phyloP scores from a whole-genome alignment of 495 filamentous ascomycete species.

The Hypoxylon perforatum region DNA sequence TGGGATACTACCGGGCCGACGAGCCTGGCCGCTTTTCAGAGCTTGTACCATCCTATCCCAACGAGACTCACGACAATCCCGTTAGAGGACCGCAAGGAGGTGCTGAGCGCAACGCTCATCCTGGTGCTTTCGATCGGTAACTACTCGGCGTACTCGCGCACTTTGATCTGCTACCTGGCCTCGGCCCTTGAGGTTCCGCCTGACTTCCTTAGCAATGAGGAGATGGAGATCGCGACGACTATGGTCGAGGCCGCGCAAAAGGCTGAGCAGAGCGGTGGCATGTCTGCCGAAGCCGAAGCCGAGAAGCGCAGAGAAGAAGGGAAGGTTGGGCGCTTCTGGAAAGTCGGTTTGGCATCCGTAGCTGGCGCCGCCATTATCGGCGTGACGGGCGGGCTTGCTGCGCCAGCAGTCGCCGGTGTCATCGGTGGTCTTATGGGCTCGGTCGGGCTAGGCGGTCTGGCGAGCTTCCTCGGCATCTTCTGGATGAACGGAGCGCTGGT shows the following conservation, averaged over 20 bases:
- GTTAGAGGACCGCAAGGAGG: constrained; percentile 56
- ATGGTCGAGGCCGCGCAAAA: constrained; percentile 65
- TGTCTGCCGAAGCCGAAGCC: constrained; percentile 76
- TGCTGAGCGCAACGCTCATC: constrained; percentile 71
- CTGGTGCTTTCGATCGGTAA: constrained; percentile 76
- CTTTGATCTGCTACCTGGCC: constrained; percentile 71
- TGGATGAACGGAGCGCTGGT: constrained; percentile 85
- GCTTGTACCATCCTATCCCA: constrained; percentile 58
- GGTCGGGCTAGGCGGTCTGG: constrained; percentile 83
- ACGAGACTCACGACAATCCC: constrained; percentile 54
- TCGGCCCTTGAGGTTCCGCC: constrained; percentile 72
- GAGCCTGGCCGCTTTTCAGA: constrained; percentile 48
- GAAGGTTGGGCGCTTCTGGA: constrained; percentile 75
- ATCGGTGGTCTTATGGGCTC: constrained; percentile 90
- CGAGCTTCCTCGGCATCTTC: constrained; percentile 83
- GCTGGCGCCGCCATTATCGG: constrained; percentile 89
- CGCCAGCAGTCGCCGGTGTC: constrained; percentile 85
- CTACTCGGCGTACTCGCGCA: constrained; percentile 77
- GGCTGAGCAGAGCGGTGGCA: constrained; percentile 64
- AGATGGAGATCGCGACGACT: constrained; percentile 76
- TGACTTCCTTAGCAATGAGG: constrained; percentile 69
- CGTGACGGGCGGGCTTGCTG: constrained; percentile 87
- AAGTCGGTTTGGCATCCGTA: constrained; percentile 87
- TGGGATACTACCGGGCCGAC: constrained; percentile 33
- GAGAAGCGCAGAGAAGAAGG: constrained; percentile 73